Evolutionary conservation across 1,139 yeast genomes (phyloP).

Genomic region (Diutina rugosa): DNA sequence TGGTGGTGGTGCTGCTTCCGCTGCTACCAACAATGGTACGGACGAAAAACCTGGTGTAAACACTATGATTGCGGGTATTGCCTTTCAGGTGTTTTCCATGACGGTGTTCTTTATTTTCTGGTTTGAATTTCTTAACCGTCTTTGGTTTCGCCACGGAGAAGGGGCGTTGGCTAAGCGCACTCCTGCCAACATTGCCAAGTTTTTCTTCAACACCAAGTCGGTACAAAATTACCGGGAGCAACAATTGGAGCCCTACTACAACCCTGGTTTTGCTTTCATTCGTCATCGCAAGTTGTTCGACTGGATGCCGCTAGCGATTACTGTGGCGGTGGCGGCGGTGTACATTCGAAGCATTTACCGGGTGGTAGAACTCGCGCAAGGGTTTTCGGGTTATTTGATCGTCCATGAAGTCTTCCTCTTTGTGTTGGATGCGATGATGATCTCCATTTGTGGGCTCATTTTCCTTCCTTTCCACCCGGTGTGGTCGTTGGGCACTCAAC

Average conservation of each 20-base stretch:
- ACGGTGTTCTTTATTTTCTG: slow-evolving; percentile 45
- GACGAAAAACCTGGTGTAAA: slow-evolving; percentile 46
- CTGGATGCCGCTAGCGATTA: slow-evolving; percentile 38
- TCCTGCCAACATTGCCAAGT: slow-evolving; percentile 15
- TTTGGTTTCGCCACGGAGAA: slow-evolving; percentile 21
- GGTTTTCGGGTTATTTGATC: slow-evolving; percentile 64
- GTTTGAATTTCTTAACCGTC: slow-evolving; percentile 35
- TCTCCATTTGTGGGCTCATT: slow-evolving; percentile 30
- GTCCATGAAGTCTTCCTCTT: slow-evolving; percentile 61
- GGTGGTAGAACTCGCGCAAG: slow-evolving; percentile 65
- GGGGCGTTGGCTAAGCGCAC: slow-evolving; percentile 15
- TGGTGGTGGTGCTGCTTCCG: slow-evolving; percentile 71
- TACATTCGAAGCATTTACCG: slow-evolving; percentile 72
- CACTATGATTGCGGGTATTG: slow-evolving; percentile 74
- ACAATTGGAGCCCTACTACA: slow-evolving; percentile 20
- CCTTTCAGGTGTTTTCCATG: slow-evolving; percentile 70
- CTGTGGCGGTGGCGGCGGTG: slow-evolving; percentile 42
- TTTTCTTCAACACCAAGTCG: slow-evolving; percentile 16
- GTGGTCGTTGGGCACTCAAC: slow-evolving; percentile 32
- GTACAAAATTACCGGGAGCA: slow-evolving; percentile 11
- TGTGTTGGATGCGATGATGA: slow-evolving; percentile 68
- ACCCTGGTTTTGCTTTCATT: slow-evolving; percentile 20
- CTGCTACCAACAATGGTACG: slow-evolving; percentile 46
- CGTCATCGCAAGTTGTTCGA: slow-evolving; percentile 28
- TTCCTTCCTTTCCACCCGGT: slow-evolving; percentile 57